These are phyloP conservation scores for Leptographium galeiforme DNA, from an alignment of 2,329 filamentous ascomycete species.

Conservation along the genomic window DNA sequence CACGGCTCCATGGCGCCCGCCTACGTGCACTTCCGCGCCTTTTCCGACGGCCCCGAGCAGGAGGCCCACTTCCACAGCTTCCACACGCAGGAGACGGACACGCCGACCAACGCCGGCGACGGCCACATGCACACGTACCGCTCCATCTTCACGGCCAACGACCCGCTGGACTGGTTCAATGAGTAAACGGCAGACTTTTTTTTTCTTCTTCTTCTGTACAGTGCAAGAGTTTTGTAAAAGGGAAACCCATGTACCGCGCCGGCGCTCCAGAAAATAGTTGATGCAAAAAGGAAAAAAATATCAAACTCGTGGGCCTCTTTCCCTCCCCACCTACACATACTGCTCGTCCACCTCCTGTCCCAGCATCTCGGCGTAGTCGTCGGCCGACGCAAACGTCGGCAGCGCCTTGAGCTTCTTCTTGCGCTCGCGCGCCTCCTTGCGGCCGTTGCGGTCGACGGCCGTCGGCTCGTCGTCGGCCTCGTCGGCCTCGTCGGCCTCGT, in stretches of 20 bases:
- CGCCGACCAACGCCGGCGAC: conserved; percentile 18
- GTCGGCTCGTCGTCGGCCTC: conserved; percentile 24
- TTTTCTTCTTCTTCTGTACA: too few species aligned
- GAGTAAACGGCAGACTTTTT: conserved; percentile 18
- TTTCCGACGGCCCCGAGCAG: conserved; percentile 27
- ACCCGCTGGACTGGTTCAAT: conserved; percentile 41
- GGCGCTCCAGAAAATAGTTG: neutral
- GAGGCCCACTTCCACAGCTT: conserved; percentile 31
- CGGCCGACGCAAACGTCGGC: conserved; percentile 82
- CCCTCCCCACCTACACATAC: neutral
- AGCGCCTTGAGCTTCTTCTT: conserved; percentile 77
- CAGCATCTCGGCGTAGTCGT: conserved; percentile 84
- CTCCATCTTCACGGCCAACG: conserved; percentile 32
- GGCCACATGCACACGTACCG: conserved; percentile 24
- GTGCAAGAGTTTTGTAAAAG: too few species aligned
- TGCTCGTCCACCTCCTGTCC: conserved; percentile 50
- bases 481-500: conserved; percentile 23
- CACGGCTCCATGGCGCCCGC: conserved; percentile 13
- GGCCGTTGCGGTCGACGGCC: neutral
- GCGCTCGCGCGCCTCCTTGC: conserved; percentile 42
- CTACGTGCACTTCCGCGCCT: conserved; percentile 35
- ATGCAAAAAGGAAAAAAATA: too few species aligned
- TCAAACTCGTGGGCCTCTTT: neutral
- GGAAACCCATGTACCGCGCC: neutral
- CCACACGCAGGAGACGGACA: conserved; percentile 29